A percentile compares a stretch with the other conserved stretches of the same genome.
These are phyloP conservation scores for Monosporascus sp. DNA, from an alignment of 2,329 filamentous ascomycete species.

Conservation along the genomic window DNA sequence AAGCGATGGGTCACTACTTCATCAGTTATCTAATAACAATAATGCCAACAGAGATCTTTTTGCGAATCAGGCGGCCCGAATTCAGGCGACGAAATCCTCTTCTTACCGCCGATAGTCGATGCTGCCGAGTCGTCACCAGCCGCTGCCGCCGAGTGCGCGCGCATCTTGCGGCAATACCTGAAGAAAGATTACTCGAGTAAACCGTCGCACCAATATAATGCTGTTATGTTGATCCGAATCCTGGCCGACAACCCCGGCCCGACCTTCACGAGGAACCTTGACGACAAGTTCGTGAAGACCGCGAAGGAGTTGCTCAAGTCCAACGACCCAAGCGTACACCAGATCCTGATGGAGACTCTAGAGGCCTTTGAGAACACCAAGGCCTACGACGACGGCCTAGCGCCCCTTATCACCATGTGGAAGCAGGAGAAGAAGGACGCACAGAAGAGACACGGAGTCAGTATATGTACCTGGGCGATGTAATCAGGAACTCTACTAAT, in stretches of 20 bases:
- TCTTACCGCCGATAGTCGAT: constrained; percentile 90
- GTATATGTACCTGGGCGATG: constrained; percentile 16
- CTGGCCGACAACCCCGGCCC: constrained; percentile 85
- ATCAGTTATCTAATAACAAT: constrained; percentile 11
- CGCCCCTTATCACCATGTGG: constrained; percentile 78
- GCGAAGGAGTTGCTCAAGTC: constrained; percentile 69
- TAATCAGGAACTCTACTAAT: not conserved
- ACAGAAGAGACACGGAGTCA: constrained; percentile 45
- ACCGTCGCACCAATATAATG: constrained; percentile 84
- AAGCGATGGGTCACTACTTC: constrained; percentile 1
- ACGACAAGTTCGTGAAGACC: constrained; percentile 74
- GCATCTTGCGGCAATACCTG: constrained; percentile 76
- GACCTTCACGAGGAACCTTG: constrained; percentile 86
- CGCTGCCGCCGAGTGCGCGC: constrained; percentile 76
- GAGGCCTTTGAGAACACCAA: constrained; percentile 71
- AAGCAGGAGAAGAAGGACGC: constrained; percentile 72
- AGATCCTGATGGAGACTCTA: constrained; percentile 82
- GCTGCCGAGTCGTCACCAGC: constrained; percentile 85
- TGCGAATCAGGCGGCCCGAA: constrained; percentile 67
- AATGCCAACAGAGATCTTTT: constrained; percentile 59
- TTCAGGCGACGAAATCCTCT: constrained; percentile 81
- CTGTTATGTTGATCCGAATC: constrained; percentile 91
- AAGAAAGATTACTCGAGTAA: constrained; percentile 61
- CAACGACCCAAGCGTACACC: constrained; percentile 70
- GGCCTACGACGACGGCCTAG: constrained; percentile 66